phyloP scores from a whole-genome alignment of 2,329 filamentous ascomycete species.

The Botrytis cinerea region DNA sequence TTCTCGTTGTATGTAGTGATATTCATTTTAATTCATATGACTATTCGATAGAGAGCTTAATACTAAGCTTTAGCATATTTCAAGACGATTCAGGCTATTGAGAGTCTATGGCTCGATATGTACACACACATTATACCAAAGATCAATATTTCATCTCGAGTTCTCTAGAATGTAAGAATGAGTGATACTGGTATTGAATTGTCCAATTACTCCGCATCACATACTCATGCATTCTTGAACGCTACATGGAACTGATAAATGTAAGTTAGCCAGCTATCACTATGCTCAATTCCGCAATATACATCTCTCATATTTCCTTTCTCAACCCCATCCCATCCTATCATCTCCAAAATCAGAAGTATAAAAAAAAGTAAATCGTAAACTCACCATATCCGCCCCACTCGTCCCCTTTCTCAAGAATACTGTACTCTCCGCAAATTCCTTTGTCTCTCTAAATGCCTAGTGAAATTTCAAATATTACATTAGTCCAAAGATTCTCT shows the following conservation, averaged over 20 bases:
- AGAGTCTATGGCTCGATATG: too few relatives aligned
- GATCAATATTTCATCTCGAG: too few relatives aligned
- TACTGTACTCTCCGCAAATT: slow-evolving; percentile 27
- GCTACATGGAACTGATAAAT: not conserved
- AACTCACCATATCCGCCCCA: slow-evolving; percentile 14
- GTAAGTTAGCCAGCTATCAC: not conserved
- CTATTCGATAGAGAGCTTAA: too few relatives aligned
- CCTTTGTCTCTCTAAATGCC: slow-evolving; percentile 32
- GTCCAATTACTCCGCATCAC: not conserved
- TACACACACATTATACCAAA: too few relatives aligned
- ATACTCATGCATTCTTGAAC: not conserved
- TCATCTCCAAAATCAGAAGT: not conserved
- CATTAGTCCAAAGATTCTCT: not conserved
- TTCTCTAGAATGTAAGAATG: too few relatives aligned
- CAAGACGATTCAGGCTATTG: too few relatives aligned
- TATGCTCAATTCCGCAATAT: not conserved
- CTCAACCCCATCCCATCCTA: not conserved
- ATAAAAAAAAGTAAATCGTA: not conserved
- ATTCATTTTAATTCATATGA: too few relatives aligned
- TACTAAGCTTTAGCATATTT: too few relatives aligned
- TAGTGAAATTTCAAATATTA: not conserved
- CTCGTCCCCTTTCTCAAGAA: slow-evolving; percentile 22
- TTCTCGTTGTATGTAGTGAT: too few relatives aligned
- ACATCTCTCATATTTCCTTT: not conserved
- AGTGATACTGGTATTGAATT: too few relatives aligned